Evolutionary conservation across 1,139 yeast species (phyloP), one percentile per base, ranked within the genome.

Genomic region (Magnusiomyces tetraspermus): DNA sequence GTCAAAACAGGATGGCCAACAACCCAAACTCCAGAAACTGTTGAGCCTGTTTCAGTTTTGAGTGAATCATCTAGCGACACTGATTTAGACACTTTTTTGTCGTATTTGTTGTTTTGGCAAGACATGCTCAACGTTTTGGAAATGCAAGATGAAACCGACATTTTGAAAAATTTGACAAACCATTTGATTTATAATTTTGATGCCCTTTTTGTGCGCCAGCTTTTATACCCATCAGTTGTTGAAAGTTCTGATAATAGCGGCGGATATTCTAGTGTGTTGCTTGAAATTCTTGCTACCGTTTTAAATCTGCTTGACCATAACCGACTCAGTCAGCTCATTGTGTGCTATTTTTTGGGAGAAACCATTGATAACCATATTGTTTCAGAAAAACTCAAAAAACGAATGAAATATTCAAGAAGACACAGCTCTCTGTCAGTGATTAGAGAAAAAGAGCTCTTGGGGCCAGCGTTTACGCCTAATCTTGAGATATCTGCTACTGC

Each of bases 91-190:
- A 54, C 55, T 38, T 66, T 67, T 53, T 51, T 62, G 28, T 46
- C 60, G 2, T 65, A 63, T 46, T 54, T 67, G 8, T 55, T 58
- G 42, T 67, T 67, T 49, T 66, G 69, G 70, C 68, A 67, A 53
- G 68, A 66, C 47, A 53, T 65, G 54, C 51, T 65, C 19, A 48
- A 48, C 44, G 37, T 57, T 63, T 2, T 46, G 50, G 40, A n/a
- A 13, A 5, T 5, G 6, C 40, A 36, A 13, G 17, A 26, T 28
- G 13, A 23, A 15, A 28, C 19, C 23, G 21, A 26, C 23, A 13
- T 10, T 36, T 36, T n/a, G 40, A 6, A 36, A 2, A 43, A 38
- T 43, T 53, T 67, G 38, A 52, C 54, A 22, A 44, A 55, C 31
- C 50, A 54, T 19, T 58, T 67, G 19, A 51, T 65, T 37, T 58